Evolutionary conservation across 23 red algal genomes (phyloP).

Genomic region (Pyropia yezoensis): DNA sequence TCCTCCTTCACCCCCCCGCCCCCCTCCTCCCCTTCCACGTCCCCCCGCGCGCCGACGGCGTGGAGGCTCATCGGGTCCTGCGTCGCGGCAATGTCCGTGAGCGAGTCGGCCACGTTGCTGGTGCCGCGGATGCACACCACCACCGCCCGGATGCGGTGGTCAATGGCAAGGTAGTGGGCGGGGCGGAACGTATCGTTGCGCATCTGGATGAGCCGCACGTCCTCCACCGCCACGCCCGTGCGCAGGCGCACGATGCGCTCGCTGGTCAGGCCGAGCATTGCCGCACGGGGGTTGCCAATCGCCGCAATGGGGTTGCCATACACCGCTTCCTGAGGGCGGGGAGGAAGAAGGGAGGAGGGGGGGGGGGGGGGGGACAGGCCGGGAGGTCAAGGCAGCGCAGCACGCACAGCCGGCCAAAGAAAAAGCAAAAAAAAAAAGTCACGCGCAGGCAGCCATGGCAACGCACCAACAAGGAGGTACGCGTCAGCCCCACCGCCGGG

Average conservation of each 20-base stretch:
- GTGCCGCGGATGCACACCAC: constrained; percentile 80
- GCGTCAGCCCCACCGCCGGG: too few relatives aligned
- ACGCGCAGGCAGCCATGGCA: too few relatives aligned
- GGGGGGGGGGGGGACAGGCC: neutral
- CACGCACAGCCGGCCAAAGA: neutral
- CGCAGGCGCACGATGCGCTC: constrained; percentile 42
- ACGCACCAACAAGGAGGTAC: too few relatives aligned
- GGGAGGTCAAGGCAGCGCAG: neutral
- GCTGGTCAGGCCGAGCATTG: constrained; percentile 51
- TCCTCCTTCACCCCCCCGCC: too few relatives aligned
- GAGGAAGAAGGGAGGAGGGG: neutral
- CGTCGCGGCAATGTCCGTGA: constrained; percentile 68
- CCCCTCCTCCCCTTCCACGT: too few relatives aligned
- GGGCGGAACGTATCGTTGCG: constrained; percentile 37
- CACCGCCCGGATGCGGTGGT: constrained; percentile 41
- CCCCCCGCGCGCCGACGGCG: neutral
- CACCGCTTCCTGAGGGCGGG: constrained; percentile 30
- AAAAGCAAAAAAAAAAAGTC: neutral
- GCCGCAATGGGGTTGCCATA: constrained; percentile 55
- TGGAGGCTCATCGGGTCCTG: constrained; percentile 45
- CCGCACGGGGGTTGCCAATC: constrained; percentile 30
- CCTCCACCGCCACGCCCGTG: constrained; percentile 37
- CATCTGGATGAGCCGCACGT: constrained; percentile 23
- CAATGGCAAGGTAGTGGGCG: constrained; percentile 58
- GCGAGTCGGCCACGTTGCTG: constrained; percentile 55